Evolutionary conservation across 331 rosid genomes (phyloP).

Genomic region (Quercus phellos): DNA sequence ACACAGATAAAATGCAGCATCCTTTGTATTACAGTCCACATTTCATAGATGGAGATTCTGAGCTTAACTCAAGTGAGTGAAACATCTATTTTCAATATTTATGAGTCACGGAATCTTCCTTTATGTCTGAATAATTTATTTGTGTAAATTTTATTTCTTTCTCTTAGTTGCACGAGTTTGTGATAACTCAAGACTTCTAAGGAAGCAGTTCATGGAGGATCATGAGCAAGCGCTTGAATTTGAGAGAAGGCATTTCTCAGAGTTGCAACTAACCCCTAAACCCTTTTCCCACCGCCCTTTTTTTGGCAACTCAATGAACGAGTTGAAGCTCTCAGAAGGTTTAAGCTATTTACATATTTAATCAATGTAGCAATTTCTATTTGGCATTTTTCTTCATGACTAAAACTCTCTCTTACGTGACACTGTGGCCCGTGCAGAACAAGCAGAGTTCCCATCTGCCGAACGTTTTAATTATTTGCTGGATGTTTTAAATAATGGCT

Average conservation of each 20-base stretch:
- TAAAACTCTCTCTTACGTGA: not conserved
- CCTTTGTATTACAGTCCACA: conserved; percentile 23
- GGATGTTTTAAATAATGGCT: conserved; percentile 29
- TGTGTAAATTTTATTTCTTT: not conserved
- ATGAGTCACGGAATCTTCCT: no score
- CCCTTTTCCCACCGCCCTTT: conserved; percentile 20
- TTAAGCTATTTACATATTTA: not conserved
- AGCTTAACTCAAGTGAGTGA: conserved; percentile 30
- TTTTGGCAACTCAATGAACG: conserved; percentile 27
- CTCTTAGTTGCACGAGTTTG: conserved; percentile 22
- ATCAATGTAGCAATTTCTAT: not conserved
- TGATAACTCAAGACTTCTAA: conserved; percentile 26
- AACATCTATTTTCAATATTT: not conserved
- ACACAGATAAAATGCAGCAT: conserved; percentile 23
- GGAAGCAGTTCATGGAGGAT: conserved; percentile 31
- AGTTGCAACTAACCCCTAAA: conserved; percentile 21
- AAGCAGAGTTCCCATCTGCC: conserved; percentile 23
- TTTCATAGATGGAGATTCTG: conserved; percentile 30
- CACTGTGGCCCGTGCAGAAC: conserved; percentile 18
- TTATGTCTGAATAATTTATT: not conserved
- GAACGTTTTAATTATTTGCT: conserved; percentile 22
- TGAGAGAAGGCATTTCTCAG: conserved; percentile 25
- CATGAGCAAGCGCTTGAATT: conserved; percentile 28
- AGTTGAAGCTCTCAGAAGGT: conserved; percentile 32
- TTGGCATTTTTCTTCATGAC: not conserved